Evolutionary conservation across 2,329 filamentous ascomycete species (phyloP).

Genomic region (Esteya vermicola): DNA sequence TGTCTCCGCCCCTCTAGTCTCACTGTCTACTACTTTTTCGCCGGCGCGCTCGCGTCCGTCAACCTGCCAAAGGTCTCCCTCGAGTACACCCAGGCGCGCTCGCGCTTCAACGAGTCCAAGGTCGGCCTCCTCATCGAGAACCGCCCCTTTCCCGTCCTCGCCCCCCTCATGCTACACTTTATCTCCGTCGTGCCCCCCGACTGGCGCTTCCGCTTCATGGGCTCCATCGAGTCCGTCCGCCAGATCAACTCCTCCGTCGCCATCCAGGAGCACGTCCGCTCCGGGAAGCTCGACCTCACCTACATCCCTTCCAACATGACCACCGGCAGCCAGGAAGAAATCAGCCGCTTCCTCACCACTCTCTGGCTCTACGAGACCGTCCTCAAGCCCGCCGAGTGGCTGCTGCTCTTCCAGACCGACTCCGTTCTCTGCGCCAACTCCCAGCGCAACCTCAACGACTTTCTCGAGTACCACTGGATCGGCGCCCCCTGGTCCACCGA

Average conservation of each 20-base stretch:
- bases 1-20: constrained; percentile 1
- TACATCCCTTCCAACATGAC: constrained; percentile 38
- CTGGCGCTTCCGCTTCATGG: constrained; percentile 44
- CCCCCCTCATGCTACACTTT: constrained; percentile 40
- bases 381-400: constrained; percentile 34
- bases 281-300: constrained; percentile 34
- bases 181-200: constrained; percentile 40
- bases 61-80: too few species aligned
- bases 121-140: constrained; percentile 42
- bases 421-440: constrained; percentile 41
- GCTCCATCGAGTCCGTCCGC: constrained; percentile 29
- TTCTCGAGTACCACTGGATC: constrained; percentile 37
- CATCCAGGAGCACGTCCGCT: constrained; percentile 26
- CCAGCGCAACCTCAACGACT: constrained; percentile 30
- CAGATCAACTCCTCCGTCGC: constrained; percentile 29
- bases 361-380: constrained; percentile 36
- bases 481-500: constrained; percentile 32
- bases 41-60: constrained; percentile 11
- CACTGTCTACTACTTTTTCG: constrained; percentile 5
- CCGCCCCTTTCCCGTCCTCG: constrained; percentile 32
- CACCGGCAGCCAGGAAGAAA: constrained; percentile 34
- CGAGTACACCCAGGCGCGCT: constrained; percentile 18
- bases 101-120: constrained; percentile 33
- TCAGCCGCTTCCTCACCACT: constrained; percentile 36
- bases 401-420: constrained; percentile 41